Conservation (phyloP, 1,139 yeast genomes). For the Sugiyamaella xylanicola region DNA sequence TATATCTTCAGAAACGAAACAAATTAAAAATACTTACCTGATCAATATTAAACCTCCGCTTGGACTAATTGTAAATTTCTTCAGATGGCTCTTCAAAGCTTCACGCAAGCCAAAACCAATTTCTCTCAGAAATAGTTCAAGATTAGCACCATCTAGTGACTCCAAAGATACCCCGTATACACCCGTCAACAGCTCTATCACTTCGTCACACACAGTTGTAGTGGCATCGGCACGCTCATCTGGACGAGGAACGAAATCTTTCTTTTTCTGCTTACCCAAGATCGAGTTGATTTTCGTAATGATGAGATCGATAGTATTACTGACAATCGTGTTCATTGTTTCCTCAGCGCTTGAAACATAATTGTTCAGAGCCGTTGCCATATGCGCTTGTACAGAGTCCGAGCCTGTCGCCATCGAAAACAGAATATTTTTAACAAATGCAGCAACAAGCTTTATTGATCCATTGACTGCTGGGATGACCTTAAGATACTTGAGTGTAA, state of each 20-base stretch:
- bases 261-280: conserved; percentile 63
- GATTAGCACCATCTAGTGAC: conserved; percentile 56
- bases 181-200: conserved; percentile 56
- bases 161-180: conserved; percentile 40
- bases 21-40: conserved; percentile 39
- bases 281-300: conserved; percentile 40
- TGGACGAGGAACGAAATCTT: conserved; percentile 57
- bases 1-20: no score
- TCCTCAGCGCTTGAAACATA: conserved; percentile 69
- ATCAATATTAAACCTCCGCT: conserved; percentile 86
- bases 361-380: conserved; percentile 66
- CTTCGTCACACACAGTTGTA: conserved; percentile 58
- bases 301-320: conserved; percentile 56
- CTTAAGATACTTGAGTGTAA: conserved; percentile 49
- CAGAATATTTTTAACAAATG: conserved; percentile 69
- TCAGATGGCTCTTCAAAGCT: conserved; percentile 69
- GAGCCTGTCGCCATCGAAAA: conserved; percentile 69
- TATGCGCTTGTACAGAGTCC: conserved; percentile 56
- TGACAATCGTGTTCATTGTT: conserved; percentile 66
- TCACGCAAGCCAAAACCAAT: conserved; percentile 65
- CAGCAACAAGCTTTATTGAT: conserved; percentile 66
- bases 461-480: conserved; percentile 62
- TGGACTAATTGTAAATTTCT: conserved; percentile 72
- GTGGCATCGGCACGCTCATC: conserved; percentile 48
- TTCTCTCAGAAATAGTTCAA: conserved; percentile 55